Evolutionary conservation across 129 eudicot genomes (phyloP), one percentile per base, ranked within the genome.

Genomic region (Calendula officinalis): DNA sequence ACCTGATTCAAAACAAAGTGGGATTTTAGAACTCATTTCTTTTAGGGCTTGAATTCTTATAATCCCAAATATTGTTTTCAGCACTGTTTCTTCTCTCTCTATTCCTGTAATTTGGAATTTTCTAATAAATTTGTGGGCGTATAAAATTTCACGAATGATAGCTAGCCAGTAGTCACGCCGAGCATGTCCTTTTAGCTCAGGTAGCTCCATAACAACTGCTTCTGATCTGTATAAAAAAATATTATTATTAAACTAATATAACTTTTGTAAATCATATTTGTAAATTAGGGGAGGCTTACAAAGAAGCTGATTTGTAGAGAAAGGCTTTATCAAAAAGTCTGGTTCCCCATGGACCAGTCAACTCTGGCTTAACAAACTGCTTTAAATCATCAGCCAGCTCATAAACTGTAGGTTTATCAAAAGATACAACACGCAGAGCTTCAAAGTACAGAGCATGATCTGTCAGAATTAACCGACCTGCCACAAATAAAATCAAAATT

Each of bases 301-400:
- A 40, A 69, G 85, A 48, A 67, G 40, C 74, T 48, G 98, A 87
- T 65, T 91, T 91, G 17, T 82, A 91, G 34, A 69, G 70, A 56
- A 91, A 78, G 3, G 96, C 98, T 79, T 87, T 91, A 71, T 91
- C 98, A 66, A 91, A 91, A 61, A 91, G 91, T 68, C 96, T 74
- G 55, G 98, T 83, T 56, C 98, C 96, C 98, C 94, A 91, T 27
- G 96, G 98, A 55, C 98, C 98, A 0, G 98, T 91, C 80, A 91
- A 80, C 81, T 91, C 96, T 30, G 98, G 88, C 75, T 71, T 91
- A 56, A 91, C 96, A 66, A 84, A 67, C 89, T 91, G 98, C 77
- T 85, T 86, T 59, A 87, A 71, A 60, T 91, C 96, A 58, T 84
- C 95, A 62, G 86, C 83, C 56, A 87, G 78, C 65, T 88, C 94